phyloP scores from a whole-genome alignment of 1,139 yeast genomes.

The Hyphopichia burtonii region DNA sequence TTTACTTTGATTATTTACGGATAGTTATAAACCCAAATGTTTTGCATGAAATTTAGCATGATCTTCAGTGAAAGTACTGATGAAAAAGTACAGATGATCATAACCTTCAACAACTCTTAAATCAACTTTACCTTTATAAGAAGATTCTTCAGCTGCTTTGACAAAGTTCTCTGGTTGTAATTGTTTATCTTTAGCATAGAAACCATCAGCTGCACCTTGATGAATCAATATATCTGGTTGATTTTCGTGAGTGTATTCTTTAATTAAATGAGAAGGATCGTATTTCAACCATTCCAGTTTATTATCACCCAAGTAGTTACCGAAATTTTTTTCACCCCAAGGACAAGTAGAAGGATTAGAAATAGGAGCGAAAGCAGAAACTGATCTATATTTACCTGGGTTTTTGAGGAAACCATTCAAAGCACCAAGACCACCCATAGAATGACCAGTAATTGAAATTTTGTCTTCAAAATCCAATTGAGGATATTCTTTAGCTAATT shows the following conservation, averaged over 20 bases:
- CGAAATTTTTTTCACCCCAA: conserved; percentile 85
- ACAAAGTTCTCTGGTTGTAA: conserved; percentile 74
- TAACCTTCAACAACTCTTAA: conserved; percentile 74
- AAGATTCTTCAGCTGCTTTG: conserved; percentile 59
- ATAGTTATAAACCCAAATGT: conserved; percentile 52
- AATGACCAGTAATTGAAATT: conserved; percentile 84
- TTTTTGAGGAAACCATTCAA: conserved; percentile 71
- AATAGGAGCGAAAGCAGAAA: conserved; percentile 91
- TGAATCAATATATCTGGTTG: conserved; percentile 73
- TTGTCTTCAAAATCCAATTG: conserved; percentile 52
- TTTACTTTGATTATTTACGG: not conserved
- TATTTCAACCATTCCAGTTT: conserved; percentile 63
- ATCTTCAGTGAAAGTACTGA: conserved; percentile 75
- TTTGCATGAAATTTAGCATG: conserved; percentile 90
- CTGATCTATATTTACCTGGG: conserved; percentile 75
- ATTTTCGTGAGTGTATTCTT: conserved; percentile 47
- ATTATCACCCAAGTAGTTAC: conserved; percentile 70
- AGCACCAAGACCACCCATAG: conserved; percentile 99
- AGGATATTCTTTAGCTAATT: conserved; percentile 45
- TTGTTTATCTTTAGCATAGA: conserved; percentile 60
- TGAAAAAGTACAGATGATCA: conserved; percentile 88
- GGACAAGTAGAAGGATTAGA: conserved; percentile 71
- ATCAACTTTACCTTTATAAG: conserved; percentile 60
- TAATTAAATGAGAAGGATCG: conserved; percentile 78
- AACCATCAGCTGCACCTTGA: conserved; percentile 76